Base-by-base conservation (phyloP, 2,329 filamentous ascomycete genomes). In the Ramularia endophylla region DNA sequence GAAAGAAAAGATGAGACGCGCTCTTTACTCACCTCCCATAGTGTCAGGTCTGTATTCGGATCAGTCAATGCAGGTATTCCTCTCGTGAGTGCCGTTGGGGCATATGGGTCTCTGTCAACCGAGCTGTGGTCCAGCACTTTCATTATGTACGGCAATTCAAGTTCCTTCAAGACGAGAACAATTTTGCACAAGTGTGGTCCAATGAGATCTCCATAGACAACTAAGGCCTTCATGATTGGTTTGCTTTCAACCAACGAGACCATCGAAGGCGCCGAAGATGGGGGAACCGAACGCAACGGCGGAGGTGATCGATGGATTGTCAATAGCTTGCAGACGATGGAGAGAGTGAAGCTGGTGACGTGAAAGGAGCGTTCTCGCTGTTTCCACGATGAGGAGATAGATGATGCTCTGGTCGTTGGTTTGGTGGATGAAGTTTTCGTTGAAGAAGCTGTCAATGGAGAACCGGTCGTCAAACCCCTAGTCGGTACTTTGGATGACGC, bases 21-120 rank as follows among this genome's bases (percentile, higher is more conserved):
- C n/a, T 15, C 8, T n/a, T 11, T 2, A 12, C 41, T 27, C 16
- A 66, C 69, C 54, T 74, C 71, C 65, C 68, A 75, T 22, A 71
- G 58, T 0, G 63, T 65, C 29, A 74, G 53, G 40, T 60, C 63
- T 13, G 55, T 62, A 36, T 67, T 71, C 41, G 66, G 66, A 49
- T 73, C 69, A 37, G 70, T 55, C 25, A 72, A 55, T 27, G 65
- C 61, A 4, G 63, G 66, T 2, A 66, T 31, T 7, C 67, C 61
- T n/a, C 68, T 66, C 38, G 70, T 71, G 30, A 64, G 60, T 44
- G 67, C 70, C 48, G 69, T 61, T 13, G 56, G 50, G 6, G 61
- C 44, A 46, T 64, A 69, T 0, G 39, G 34, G 2, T 54, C 44
- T 3, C 64, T 60, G 27, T 67, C 65, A 40, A 39, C 8, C 8